These are phyloP conservation scores for Vinca minor DNA, from an alignment of 257 asterid species.

Conservation along the genomic window DNA sequence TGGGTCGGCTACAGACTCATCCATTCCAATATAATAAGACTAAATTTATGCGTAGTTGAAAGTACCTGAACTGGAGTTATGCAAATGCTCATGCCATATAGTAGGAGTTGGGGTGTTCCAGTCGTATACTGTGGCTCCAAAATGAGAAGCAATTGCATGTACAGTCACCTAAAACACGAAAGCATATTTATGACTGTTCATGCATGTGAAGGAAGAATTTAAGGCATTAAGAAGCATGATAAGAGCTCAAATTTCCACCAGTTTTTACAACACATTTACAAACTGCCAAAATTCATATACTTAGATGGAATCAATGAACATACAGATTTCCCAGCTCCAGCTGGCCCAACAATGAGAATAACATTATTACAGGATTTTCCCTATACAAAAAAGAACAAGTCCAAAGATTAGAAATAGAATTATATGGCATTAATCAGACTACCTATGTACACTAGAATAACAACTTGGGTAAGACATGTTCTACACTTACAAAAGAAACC, in stretches of 20 bases:
- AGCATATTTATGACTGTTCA: slow-evolving; percentile 20
- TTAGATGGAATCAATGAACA: slow-evolving; percentile 22
- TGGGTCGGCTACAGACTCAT: background rate
- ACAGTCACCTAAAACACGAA: slow-evolving; percentile 57
- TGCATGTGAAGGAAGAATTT: background rate
- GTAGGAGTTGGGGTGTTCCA: slow-evolving; percentile 95
- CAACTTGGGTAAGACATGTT: too few species aligned
- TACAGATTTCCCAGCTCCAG: slow-evolving; percentile 99
- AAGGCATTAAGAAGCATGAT: background rate
- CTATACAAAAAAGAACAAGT: slow-evolving; percentile 33
- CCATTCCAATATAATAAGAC: background rate
- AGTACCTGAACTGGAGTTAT: slow-evolving; percentile 72
- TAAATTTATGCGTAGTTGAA: background rate
- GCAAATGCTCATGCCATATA: slow-evolving; percentile 84
- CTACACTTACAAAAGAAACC: slow-evolving; percentile 2
- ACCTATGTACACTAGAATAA: background rate
- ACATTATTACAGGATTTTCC: slow-evolving; percentile 36
- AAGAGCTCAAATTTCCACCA: slow-evolving; percentile 1
- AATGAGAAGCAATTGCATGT: slow-evolving; percentile 62
- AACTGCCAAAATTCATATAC: background rate
- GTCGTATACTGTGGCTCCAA: slow-evolving; percentile 68
- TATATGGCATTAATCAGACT: background rate
- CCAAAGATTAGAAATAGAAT: background rate
- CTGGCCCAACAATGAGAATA: slow-evolving; percentile 76
- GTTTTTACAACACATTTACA: background rate